Evolutionary conservation across 2,329 filamentous ascomycete genomes (phyloP), one percentile per base, ranked within the genome.

Genomic region (Lecanosticta acicola): DNA sequence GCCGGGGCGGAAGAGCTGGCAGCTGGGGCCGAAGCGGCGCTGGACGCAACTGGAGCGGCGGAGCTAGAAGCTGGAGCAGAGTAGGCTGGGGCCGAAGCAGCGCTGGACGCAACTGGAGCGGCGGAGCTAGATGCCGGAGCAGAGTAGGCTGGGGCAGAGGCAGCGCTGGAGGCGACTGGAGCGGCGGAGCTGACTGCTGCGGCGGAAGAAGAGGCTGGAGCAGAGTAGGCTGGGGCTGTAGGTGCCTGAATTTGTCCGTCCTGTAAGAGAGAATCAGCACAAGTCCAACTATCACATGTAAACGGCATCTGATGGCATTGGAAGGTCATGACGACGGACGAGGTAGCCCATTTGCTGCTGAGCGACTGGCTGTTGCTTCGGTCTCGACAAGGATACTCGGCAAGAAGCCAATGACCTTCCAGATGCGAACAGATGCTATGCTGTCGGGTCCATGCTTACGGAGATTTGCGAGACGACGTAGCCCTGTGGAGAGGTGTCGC

Each of bases 401-500:
- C n/a, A n/a, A n/a, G n/a, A n/a, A n/a, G n/a, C n/a, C n/a, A n/a
- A n/a, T n/a, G n/a, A n/a, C n/a, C n/a, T n/a, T n/a, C n/a, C n/a
- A n/a, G n/a, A n/a, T n/a, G n/a, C 11, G 24, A 29, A 29, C 5
- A 11, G 36, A 37, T 14, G 35, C 13, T 17, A 24, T 32, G 14
- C 13, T n/a, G n/a, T n/a, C n/a, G n/a, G n/a, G n/a, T n/a, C 16
- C 11, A n/a, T 19, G 32, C 51, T n/a, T 46, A 51, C 51, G 26
- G 5, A n/a, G 43, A 57, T 57, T 49, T 57, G 55, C 9, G 41
- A 34, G 29, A 57, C 50, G 21, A 48, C 38, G 43, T 45, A 49
- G 39, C 37, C 53, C n/a, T 17, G 39, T 32, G 34, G 48, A n/a
- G n/a, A n/a, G n/a, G n/a, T 49, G 32, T 49, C 46, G 33, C 43